A percentile compares a stretch with the other conserved stretches of the same genome.
phyloP scores from a whole-genome alignment of 2,329 filamentous ascomycete species.

The Bipolaris bicolor region DNA sequence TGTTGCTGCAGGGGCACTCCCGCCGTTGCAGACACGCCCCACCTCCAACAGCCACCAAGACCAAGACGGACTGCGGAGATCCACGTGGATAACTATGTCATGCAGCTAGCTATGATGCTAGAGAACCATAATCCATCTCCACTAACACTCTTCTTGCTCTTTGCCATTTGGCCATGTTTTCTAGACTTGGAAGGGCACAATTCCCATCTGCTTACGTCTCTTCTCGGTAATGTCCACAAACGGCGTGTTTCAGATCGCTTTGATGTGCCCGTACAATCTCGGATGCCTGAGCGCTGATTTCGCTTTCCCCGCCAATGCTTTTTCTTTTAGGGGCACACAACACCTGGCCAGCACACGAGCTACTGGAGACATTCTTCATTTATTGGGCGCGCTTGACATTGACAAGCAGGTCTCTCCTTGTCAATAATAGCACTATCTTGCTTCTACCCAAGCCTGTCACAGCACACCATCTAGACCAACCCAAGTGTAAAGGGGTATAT shows the following conservation, averaged over 20 bases:
- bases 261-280: constrained; percentile 3
- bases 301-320: background rate
- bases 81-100: constrained; percentile 13
- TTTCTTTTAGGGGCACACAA: background rate
- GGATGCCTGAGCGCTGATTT: constrained; percentile 1
- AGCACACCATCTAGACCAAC: background rate
- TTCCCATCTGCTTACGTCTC: background rate
- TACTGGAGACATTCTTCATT: background rate
- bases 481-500: constrained; percentile 9
- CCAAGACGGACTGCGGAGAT: constrained; percentile 19
- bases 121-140: constrained; percentile 3
- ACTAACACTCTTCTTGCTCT: background rate
- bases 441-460: background rate
- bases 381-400: background rate
- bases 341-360: background rate
- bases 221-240: constrained; percentile 3
- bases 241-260: constrained; percentile 14
- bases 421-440: too few relatives aligned
- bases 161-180: background rate
- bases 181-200: background rate
- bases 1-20: constrained; percentile 17
- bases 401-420: background rate
- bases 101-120: constrained; percentile 11
- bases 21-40: constrained; percentile 15
- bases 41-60: constrained; percentile 14